Evolutionary conservation across 148 eudicot genomes (phyloP).

Genomic region (Nepenthes gracilis): DNA sequence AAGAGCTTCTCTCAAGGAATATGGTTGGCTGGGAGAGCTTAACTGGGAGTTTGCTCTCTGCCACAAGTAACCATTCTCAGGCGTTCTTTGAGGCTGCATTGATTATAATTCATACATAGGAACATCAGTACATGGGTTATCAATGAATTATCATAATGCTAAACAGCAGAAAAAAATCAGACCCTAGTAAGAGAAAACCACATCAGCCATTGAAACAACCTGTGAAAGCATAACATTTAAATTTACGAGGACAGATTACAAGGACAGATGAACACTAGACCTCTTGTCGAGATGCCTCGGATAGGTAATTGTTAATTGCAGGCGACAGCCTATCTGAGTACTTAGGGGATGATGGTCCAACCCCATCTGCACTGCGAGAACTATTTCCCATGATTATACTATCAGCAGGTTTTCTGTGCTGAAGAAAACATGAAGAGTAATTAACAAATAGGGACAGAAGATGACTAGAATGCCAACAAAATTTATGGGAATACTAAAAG

Average conservation of each 20-base stretch:
- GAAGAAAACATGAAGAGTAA: constrained; percentile 20
- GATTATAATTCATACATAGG: background rate
- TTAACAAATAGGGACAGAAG: background rate
- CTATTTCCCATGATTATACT: constrained; percentile 75
- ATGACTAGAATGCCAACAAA: background rate
- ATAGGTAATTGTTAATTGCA: constrained; percentile 82
- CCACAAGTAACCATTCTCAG: constrained; percentile 92
- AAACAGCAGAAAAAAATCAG: background rate
- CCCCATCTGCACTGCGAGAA: constrained; percentile 71
- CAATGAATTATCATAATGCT: background rate
- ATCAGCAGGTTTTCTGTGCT: constrained; percentile 90
- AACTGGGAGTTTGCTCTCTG: constrained; percentile 91
- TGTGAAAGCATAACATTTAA: background rate
- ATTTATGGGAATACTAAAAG: no score
- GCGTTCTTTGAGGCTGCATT: constrained; percentile 84
- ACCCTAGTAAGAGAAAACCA: no score
- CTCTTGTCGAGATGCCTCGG: constrained; percentile 97
- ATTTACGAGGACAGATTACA: background rate
- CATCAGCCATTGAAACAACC: background rate
- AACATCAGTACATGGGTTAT: background rate
- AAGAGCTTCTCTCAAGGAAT: constrained; percentile 96
- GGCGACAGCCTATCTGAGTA: constrained; percentile 97
- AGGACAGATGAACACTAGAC: constrained; percentile 2
- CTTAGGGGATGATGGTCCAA: constrained; percentile 66
- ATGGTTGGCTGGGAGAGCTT: constrained; percentile 99